A percentile compares a stretch with the other conserved stretches of the same genome.
phyloP scores from a whole-genome alignment of 441 rosid species.

The Melastoma candidum region DNA sequence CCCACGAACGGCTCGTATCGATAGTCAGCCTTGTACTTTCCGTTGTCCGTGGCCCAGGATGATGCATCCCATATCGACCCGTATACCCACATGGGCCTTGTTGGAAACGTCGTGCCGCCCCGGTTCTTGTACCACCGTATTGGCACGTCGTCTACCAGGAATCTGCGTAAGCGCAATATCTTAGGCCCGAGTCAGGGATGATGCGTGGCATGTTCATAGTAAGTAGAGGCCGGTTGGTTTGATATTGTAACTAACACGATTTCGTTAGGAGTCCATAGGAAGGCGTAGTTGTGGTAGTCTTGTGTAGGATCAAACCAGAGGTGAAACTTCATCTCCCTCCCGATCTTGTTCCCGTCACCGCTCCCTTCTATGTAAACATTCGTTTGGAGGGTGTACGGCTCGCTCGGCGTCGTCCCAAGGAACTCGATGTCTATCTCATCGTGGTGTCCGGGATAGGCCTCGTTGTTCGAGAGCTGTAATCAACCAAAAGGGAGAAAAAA shows the following conservation, averaged over 20 bases:
- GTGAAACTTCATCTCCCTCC: conserved; percentile 42
- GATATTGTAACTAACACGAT: conserved; percentile 34
- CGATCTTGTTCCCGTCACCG: too few species aligned
- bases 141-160: conserved; percentile 61
- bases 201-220: too few species aligned
- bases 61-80: conserved; percentile 79
- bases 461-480: too few species aligned
- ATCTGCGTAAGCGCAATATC: conserved; percentile 20
- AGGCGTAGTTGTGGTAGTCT: conserved; percentile 49
- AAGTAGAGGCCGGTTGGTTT: background rate
- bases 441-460: too few species aligned
- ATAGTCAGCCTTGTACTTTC: conserved; percentile 51
- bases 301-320: conserved; percentile 69
- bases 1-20: conserved; percentile 53
- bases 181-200: too few species aligned
- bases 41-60: conserved; percentile 65
- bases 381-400: too few species aligned
- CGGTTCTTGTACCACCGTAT: conserved; percentile 42
- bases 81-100: conserved; percentile 51
- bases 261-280: conserved; percentile 41
- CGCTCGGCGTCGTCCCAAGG: too few species aligned
- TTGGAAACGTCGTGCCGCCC: conserved; percentile 42
- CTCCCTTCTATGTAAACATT: too few species aligned
- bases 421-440: too few species aligned
- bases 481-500: too few species aligned